Conservation (phyloP, 1,139 yeast species). For the Candida pseudoviswanathii region DNA sequence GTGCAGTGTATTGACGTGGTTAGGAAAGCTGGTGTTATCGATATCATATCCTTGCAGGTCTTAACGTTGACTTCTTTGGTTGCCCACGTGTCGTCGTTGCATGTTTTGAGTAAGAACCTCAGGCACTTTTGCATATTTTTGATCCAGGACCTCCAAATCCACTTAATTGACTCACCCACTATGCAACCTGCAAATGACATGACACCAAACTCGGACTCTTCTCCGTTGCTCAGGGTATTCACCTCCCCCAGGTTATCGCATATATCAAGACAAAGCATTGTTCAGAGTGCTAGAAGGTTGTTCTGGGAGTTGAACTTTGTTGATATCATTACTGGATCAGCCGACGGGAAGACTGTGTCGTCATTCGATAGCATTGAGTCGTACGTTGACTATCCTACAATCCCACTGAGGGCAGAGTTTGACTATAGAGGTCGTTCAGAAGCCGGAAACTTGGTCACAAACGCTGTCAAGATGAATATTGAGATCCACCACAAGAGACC, state of each 20-base stretch:
- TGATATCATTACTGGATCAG: slow-evolving; percentile 53
- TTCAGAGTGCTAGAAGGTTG: slow-evolving; percentile 43
- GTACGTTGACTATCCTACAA: slow-evolving; percentile 36
- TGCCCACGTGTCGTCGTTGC: slow-evolving; percentile 50
- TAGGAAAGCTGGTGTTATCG: slow-evolving; percentile 25
- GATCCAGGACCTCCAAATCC: slow-evolving; percentile 34
- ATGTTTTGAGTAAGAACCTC: slow-evolving; percentile 40
- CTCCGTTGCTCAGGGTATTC: slow-evolving; percentile 8
- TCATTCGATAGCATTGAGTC: slow-evolving; percentile 33
- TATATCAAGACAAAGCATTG: slow-evolving; percentile 18
- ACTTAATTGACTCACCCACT: slow-evolving; percentile 28
- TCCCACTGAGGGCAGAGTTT: slow-evolving; percentile 33
- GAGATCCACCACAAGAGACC: slow-evolving; percentile 41
- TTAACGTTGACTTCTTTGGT: slow-evolving; percentile 39
- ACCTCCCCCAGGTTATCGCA: slow-evolving; percentile 19
- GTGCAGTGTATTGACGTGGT: slow-evolving; percentile 34
- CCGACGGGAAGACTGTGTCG: slow-evolving; percentile 51
- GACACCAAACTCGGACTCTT: slow-evolving; percentile 12
- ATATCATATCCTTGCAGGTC: slow-evolving; percentile 44
- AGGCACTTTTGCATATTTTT: slow-evolving; percentile 42
- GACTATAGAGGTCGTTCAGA: slow-evolving; percentile 52
- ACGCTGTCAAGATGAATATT: slow-evolving; percentile 47
- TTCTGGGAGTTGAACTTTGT: slow-evolving; percentile 53
- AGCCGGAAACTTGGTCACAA: slow-evolving; percentile 49
- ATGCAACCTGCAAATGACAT: not conserved